phyloP scores from a whole-genome alignment of 2,329 filamentous ascomycete genomes.

The Cladosporium cucumerinum region DNA sequence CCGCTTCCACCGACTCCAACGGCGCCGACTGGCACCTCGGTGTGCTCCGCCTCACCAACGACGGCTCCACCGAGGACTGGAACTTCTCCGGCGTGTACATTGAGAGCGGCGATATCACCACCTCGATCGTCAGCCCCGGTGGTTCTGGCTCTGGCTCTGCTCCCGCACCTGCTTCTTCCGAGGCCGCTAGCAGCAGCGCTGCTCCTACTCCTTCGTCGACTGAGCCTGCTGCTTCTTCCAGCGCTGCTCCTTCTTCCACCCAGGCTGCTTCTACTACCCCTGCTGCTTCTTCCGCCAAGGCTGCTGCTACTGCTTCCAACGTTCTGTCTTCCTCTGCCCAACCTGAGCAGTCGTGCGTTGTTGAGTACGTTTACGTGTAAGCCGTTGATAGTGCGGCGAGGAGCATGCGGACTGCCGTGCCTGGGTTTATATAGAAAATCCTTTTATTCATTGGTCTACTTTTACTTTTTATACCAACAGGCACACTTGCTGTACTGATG shows the following conservation, averaged over 20 bases:
- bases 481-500: neutral
- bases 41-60: constrained; percentile 61
- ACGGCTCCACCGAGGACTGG: constrained; percentile 59
- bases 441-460: neutral
- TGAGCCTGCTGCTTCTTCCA: constrained; percentile 10
- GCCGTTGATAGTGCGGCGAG: neutral
- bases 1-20: constrained; percentile 57
- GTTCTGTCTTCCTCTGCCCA: neutral
- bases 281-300: constrained; percentile 4
- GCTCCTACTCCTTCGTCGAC: constrained; percentile 15
- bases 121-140: constrained; percentile 24
- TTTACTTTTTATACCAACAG: neutral
- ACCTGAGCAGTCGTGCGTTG: constrained; percentile 13
- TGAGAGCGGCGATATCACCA: constrained; percentile 52
- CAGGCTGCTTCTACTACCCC: constrained; percentile 9
- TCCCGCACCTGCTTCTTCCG: constrained; percentile 8
- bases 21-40: constrained; percentile 72
- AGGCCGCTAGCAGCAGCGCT: neutral
- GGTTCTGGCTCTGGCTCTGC: constrained; percentile 11
- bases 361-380: constrained; percentile 21
- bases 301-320: neutral
- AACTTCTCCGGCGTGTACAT: constrained; percentile 71
- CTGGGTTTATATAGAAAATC: neutral
- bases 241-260: constrained; percentile 24
- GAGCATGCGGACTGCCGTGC: neutral